phyloP scores from a whole-genome alignment of 2,329 filamentous ascomycete species.

The Leptographium wingfieldii region DNA sequence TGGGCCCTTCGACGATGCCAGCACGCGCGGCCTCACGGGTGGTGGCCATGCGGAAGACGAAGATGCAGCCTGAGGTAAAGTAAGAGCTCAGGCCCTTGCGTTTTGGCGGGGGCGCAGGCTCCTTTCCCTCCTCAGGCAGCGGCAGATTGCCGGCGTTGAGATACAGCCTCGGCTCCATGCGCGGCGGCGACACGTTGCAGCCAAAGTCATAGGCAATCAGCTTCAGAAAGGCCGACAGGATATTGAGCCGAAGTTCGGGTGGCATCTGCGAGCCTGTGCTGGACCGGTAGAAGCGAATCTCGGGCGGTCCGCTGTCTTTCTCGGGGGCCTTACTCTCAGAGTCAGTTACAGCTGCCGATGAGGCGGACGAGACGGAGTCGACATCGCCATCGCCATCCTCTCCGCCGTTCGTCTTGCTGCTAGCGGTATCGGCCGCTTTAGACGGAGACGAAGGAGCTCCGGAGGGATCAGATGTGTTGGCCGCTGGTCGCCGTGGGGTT shows the following conservation, averaged over 20 bases:
- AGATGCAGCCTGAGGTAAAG: constrained; percentile 45
- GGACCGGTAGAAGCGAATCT: constrained; percentile 29
- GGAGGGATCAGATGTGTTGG: constrained; percentile 19
- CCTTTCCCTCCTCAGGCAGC: not conserved
- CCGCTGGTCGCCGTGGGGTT: constrained; percentile 24
- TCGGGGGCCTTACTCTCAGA: constrained; percentile 7
- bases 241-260: constrained; percentile 40
- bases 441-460: not conserved
- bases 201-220: constrained; percentile 54
- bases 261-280: constrained; percentile 43
- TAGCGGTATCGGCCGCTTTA: not conserved
- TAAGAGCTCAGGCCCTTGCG: constrained; percentile 30
- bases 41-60: constrained; percentile 45
- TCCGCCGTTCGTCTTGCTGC: not conserved
- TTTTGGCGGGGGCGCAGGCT: not conserved
- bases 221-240: constrained; percentile 49
- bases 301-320: constrained; percentile 4
- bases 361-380: constrained; percentile 7
- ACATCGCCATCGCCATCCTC: constrained; percentile 7
- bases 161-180: constrained; percentile 46
- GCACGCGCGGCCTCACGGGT: constrained; percentile 48
- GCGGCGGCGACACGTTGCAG: constrained; percentile 44
- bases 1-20: constrained; percentile 48
- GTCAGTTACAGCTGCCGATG: constrained; percentile 8
- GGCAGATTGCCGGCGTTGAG: constrained; percentile 20